Evolutionary conservation across 164 flowering plant species (phyloP).

Genomic region (Vitis amurensis): DNA sequence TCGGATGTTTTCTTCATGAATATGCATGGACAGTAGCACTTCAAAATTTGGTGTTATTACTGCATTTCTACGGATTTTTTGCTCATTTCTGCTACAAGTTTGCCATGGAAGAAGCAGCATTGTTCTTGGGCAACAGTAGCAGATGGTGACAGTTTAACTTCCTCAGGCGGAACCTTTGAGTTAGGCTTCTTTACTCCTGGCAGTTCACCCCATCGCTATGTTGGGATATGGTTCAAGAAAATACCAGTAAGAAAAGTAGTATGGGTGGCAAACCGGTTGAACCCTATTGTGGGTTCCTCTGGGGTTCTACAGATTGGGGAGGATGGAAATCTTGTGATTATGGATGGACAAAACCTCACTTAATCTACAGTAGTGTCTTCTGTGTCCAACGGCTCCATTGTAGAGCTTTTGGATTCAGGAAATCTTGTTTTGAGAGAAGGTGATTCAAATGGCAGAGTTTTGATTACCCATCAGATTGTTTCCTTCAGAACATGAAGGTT

Average conservation of each 20-base stretch:
- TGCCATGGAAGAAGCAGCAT: neutral
- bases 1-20: too few species aligned
- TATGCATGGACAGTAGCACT: neutral
- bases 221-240: constrained; percentile 6
- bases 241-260: too few species aligned
- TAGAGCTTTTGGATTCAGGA: constrained; percentile 12
- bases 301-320: neutral
- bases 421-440: constrained; percentile 16
- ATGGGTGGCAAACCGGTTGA: neutral
- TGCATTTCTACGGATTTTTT: neutral
- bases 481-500: constrained; percentile 9
- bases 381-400: neutral
- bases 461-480: constrained; percentile 16
- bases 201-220: neutral
- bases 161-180: neutral
- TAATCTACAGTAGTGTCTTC: neutral
- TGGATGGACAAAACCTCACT: neutral
- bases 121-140: neutral
- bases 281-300: neutral
- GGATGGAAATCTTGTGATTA: neutral
- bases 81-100: neutral
- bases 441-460: constrained; percentile 13
- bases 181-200: constrained; percentile 3
- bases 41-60: neutral
- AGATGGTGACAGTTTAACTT: constrained; percentile 1